Evolutionary conservation across 306 rosid species (phyloP), one percentile per base, ranked within the genome.

Genomic region (Vigna hirtella): DNA sequence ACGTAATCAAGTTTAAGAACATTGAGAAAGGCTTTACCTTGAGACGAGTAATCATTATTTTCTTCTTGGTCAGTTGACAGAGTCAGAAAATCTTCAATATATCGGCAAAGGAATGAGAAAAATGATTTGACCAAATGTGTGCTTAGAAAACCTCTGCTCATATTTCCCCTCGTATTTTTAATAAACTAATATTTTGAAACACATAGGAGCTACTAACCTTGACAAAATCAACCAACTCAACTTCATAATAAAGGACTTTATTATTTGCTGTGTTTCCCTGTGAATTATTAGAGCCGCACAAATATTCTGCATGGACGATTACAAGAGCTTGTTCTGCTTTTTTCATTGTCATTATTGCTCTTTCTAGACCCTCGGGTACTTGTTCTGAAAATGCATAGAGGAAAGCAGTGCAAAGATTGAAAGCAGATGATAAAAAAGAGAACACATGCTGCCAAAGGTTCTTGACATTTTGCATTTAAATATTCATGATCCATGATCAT

Each of bases 331-430:
- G 75, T 78, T 91, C 96, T 74, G 82, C 83, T 68, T 83, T 89
- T 57, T 70, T 89, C 96, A 91, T 91, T 4, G 93, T 87, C 87
- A 84, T 78, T 75, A 91, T 87, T 76, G 93, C 91, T 79, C 77
- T 85, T 42, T 89, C 96, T 53, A 91, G 77, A 56, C 88, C 90
- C 77, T 85, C 91, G 24, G 72, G 80, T 32, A 79, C 76, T 53
- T 86, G 91, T 45, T 83, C 93, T 91, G 89, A 42, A 78, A 77
- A 83, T 64, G 18, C 32, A 77, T 26, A 61, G 34, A 20, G 68
- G 22, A 80, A 70, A 45, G 49, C 16, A 58, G 7, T 34, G 18
- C 45, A 66, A 43, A 63, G 22, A 42, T 74, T 70, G 43, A 10
- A 32, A 7, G 5, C 18, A 66, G 17, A 66, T 20, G 36, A 16